phyloP scores from a whole-genome alignment of 139 green algal species.

The Chlorella sp. region DNA sequence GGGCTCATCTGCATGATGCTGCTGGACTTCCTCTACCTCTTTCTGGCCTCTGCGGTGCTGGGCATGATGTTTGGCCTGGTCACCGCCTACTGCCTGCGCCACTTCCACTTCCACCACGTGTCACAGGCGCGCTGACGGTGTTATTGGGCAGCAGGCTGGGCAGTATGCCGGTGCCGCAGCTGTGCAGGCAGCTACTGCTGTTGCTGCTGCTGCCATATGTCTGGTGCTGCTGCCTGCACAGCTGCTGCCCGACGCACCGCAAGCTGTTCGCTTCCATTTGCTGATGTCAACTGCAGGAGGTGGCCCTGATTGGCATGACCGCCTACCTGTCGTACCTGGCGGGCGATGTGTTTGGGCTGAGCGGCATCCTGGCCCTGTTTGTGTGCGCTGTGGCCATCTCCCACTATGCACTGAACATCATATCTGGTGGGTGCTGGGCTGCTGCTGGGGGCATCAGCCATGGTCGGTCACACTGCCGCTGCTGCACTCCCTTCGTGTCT shows the following conservation, averaged over 20 bases:
- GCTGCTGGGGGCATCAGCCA: too few relatives aligned
- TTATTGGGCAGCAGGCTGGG: not conserved
- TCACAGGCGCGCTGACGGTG: not conserved
- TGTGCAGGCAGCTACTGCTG: not conserved
- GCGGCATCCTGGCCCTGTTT: constrained; percentile 84
- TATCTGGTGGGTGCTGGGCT: constrained; percentile 12
- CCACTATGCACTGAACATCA: constrained; percentile 76
- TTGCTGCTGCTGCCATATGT: too few relatives aligned
- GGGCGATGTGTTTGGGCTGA: constrained; percentile 74
- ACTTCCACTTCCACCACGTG: constrained; percentile 37
- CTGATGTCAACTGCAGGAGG: constrained; percentile 51
- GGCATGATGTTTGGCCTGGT: constrained; percentile 53
- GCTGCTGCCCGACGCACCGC: too few relatives aligned
- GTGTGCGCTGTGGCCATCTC: constrained; percentile 83
- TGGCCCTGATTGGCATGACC: constrained; percentile 69
- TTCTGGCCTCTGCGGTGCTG: constrained; percentile 40
- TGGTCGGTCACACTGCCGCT: not conserved
- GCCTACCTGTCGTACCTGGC: constrained; percentile 81
- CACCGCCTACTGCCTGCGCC: constrained; percentile 52
- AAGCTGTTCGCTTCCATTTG: too few relatives aligned
- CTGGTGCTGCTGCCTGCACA: too few relatives aligned
- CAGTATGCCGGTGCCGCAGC: too few relatives aligned
- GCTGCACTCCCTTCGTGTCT: not conserved
- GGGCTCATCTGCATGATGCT: constrained; percentile 45
- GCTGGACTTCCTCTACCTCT: constrained; percentile 58